Percentiles rank a stretch among this genome's conserved stretches.
Evolutionary conservation across 2,329 filamentous ascomycete genomes (phyloP).

Genomic region (Paecilomyces sp.): DNA sequence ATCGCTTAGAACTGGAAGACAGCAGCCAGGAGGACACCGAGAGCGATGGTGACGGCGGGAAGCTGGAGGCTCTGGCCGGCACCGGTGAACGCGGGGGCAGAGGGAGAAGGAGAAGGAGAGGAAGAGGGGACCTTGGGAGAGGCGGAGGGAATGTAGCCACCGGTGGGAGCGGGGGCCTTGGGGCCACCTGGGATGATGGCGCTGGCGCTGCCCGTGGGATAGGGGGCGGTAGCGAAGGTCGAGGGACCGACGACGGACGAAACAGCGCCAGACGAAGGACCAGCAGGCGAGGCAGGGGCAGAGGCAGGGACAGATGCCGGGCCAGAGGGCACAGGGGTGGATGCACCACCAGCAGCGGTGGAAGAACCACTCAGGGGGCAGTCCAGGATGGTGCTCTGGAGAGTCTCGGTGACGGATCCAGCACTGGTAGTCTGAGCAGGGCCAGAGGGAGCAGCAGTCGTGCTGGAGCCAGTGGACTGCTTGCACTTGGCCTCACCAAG

Average conservation of each 20-base stretch:
- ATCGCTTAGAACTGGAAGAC: constrained; percentile 17
- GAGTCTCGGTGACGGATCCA: not conserved
- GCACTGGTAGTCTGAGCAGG: not conserved
- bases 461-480: not conserved
- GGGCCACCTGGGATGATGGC: constrained; percentile 8
- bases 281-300: not conserved
- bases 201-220: constrained; percentile 2
- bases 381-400: not conserved
- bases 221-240: constrained; percentile 3
- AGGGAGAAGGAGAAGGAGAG: not conserved
- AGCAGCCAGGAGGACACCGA: constrained; percentile 14
- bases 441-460: not conserved
- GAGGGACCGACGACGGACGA: not conserved
- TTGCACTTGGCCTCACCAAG: not conserved
- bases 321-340: not conserved
- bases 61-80: constrained; percentile 15
- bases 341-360: no score
- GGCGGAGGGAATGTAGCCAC: constrained; percentile 2
- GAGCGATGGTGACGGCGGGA: constrained; percentile 13
- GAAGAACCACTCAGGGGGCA: not conserved
- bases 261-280: no score
- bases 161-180: constrained; percentile 1
- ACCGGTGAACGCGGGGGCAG: constrained; percentile 13
- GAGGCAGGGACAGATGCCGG: constrained; percentile 3
- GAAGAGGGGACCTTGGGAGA: constrained; percentile 2